These are phyloP conservation scores for Cordyceps tenuipes DNA, from an alignment of 2,329 filamentous ascomycete genomes.

Conservation along the genomic window DNA sequence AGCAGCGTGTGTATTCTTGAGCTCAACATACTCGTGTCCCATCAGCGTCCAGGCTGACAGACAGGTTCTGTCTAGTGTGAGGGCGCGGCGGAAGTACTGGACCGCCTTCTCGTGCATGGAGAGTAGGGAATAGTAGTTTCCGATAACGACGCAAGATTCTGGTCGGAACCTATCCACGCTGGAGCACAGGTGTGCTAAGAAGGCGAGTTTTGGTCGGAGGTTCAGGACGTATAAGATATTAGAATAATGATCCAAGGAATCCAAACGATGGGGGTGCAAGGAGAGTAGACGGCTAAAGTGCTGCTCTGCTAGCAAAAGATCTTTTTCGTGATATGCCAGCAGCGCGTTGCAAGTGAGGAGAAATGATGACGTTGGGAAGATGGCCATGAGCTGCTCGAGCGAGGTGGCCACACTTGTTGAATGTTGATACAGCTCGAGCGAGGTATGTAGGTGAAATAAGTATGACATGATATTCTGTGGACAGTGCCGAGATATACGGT, in stretches of 20 bases:
- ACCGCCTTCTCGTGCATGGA: constrained; percentile 97
- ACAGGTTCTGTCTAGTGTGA: constrained; percentile 84
- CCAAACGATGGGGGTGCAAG: constrained; percentile 63
- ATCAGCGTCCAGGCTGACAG: constrained; percentile 96
- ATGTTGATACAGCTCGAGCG: constrained; percentile 84
- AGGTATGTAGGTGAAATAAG: constrained; percentile 88
- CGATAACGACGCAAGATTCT: constrained; percentile 92
- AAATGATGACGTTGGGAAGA: constrained; percentile 85
- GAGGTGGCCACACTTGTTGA: constrained; percentile 65
- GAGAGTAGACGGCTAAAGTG: constrained; percentile 74
- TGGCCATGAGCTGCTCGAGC: constrained; percentile 66
- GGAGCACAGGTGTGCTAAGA: constrained; percentile 83
- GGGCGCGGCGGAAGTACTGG: constrained; percentile 89
- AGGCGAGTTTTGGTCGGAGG: constrained; percentile 78
- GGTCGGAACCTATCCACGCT: constrained; percentile 92
- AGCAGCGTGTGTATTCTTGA: constrained; percentile 96
- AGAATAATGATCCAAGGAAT: constrained; percentile 90
- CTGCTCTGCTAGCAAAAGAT: constrained; percentile 59
- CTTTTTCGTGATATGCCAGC: constrained; percentile 82
- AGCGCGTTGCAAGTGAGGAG: constrained; percentile 84
- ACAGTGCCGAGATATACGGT: constrained; percentile 60
- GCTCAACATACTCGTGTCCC: constrained; percentile 97
- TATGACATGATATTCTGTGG: constrained; percentile 88
- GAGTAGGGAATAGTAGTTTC: constrained; percentile 92
- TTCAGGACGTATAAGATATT: constrained; percentile 96